Evolutionary conservation across 2,329 filamentous ascomycete genomes (phyloP).

Genomic region (Colletotrichum destructivum): DNA sequence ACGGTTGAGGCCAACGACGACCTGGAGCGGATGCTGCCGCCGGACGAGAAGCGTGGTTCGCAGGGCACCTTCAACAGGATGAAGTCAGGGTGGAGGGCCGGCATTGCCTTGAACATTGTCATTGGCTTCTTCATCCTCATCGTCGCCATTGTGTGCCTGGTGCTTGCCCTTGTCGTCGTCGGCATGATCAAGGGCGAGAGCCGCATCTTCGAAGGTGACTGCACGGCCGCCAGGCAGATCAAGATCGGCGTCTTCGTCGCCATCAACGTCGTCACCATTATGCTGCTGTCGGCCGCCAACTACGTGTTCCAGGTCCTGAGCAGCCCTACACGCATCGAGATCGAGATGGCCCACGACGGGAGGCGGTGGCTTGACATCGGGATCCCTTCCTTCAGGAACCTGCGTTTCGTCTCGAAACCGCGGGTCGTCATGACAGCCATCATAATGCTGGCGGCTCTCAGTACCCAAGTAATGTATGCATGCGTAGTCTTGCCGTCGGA

Average conservation of each 20-base stretch:
- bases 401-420: slow-evolving; percentile 58
- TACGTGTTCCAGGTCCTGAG: slow-evolving; percentile 69
- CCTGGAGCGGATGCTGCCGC: slow-evolving; percentile 36
- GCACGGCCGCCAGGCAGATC: slow-evolving; percentile 53
- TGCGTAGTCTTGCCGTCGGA: background rate
- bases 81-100: slow-evolving; percentile 64
- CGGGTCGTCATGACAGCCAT: slow-evolving; percentile 57
- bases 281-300: slow-evolving; percentile 65
- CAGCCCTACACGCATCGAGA: slow-evolving; percentile 66
- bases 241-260: slow-evolving; percentile 60
- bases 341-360: slow-evolving; percentile 62
- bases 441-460: slow-evolving; percentile 59
- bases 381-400: slow-evolving; percentile 66
- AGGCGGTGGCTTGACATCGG: slow-evolving; percentile 68
- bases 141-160: slow-evolving; percentile 57
- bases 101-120: slow-evolving; percentile 60
- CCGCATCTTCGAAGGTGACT: slow-evolving; percentile 57
- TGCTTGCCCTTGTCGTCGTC: slow-evolving; percentile 54
- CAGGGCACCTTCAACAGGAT: slow-evolving; percentile 47
- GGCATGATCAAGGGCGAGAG: slow-evolving; percentile 53
- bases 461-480: slow-evolving; percentile 66
- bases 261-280: slow-evolving; percentile 60
- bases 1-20: slow-evolving; percentile 36
- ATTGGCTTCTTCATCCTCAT: slow-evolving; percentile 57
- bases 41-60: slow-evolving; percentile 42